A percentile compares a stretch with the other conserved stretches of the same genome.
phyloP scores from a whole-genome alignment of 2,329 filamentous ascomycete species.

The Apiospora pterosperma region DNA sequence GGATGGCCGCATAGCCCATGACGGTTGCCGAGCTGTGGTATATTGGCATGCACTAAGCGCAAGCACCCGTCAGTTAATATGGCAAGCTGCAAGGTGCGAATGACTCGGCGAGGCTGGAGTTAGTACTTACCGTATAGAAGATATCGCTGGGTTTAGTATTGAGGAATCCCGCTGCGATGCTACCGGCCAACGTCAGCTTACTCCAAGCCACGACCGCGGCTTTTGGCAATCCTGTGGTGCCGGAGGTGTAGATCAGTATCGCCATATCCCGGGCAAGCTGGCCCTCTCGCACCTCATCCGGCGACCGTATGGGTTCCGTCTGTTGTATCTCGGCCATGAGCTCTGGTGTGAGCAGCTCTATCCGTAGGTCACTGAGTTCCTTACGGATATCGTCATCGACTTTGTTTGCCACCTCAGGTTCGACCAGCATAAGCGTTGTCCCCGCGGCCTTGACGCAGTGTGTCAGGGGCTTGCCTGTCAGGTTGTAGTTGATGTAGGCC shows the following conservation, averaged over 20 bases:
- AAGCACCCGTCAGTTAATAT: not conserved
- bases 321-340: slow-evolving; percentile 51
- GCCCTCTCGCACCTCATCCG: slow-evolving; percentile 54
- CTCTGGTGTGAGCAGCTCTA: slow-evolving; percentile 59
- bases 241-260: slow-evolving; percentile 79
- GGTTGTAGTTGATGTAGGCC: slow-evolving; percentile 86
- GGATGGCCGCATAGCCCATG: slow-evolving; percentile 61
- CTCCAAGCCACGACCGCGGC: slow-evolving; percentile 72
- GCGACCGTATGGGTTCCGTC: slow-evolving; percentile 50
- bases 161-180: slow-evolving; percentile 54
- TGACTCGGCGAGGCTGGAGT: not conserved
- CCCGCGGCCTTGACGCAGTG: slow-evolving; percentile 72
- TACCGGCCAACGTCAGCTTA: slow-evolving; percentile 54
- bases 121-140: slow-evolving; percentile 64
- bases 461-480: slow-evolving; percentile 64
- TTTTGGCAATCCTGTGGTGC: slow-evolving; percentile 82
- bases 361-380: slow-evolving; percentile 47
- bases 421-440: slow-evolving; percentile 66
- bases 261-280: slow-evolving; percentile 55
- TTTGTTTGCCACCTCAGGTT: slow-evolving; percentile 53
- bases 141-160: slow-evolving; percentile 60
- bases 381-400: slow-evolving; percentile 55
- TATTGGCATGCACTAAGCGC: slow-evolving; percentile 72
- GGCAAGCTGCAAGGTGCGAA: not conserved
- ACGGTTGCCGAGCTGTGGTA: slow-evolving; percentile 80